A percentile compares a stretch with the other conserved stretches of the same genome.
Evolutionary conservation across 1,284 basidiomycete genomes (phyloP).

Genomic region (Papiliotrema fonsecae): DNA sequence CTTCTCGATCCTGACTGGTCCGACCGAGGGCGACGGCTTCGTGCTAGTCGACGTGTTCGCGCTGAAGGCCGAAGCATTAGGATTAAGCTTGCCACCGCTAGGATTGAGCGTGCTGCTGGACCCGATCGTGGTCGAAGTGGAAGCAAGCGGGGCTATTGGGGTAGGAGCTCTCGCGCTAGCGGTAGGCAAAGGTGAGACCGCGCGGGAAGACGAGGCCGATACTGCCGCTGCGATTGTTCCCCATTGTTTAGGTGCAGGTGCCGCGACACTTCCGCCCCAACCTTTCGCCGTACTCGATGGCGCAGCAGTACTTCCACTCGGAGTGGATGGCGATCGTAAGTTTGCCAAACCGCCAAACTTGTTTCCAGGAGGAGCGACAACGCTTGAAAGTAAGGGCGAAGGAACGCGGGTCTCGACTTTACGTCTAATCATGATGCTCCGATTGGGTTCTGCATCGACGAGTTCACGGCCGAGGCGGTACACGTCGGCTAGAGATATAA

Average conservation of each 20-base stretch:
- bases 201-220: not conserved
- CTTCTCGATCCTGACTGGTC: not conserved
- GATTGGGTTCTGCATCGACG: conserved; percentile 77
- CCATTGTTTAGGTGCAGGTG: not conserved
- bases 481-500: conserved; percentile 63
- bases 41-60: not conserved
- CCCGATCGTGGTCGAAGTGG: conserved; percentile 9
- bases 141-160: conserved; percentile 11
- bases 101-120: conserved; percentile 10
- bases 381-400: conserved; percentile 59
- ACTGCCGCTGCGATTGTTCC: not conserved
- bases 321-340: not conserved
- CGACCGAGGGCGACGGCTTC: not conserved
- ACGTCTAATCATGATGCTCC: conserved; percentile 68
- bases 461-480: conserved; percentile 78
- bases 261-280: conserved; percentile 7
- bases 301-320: not conserved
- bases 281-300: not conserved
- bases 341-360: conserved; percentile 14
- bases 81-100: not conserved
- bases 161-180: conserved; percentile 10
- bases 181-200: not conserved
- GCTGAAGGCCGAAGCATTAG: not conserved
- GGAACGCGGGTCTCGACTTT: conserved; percentile 76
- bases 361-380: conserved; percentile 16